Conservation (phyloP, 2,329 filamentous ascomycete genomes). For the Hypomyces rosellus region DNA sequence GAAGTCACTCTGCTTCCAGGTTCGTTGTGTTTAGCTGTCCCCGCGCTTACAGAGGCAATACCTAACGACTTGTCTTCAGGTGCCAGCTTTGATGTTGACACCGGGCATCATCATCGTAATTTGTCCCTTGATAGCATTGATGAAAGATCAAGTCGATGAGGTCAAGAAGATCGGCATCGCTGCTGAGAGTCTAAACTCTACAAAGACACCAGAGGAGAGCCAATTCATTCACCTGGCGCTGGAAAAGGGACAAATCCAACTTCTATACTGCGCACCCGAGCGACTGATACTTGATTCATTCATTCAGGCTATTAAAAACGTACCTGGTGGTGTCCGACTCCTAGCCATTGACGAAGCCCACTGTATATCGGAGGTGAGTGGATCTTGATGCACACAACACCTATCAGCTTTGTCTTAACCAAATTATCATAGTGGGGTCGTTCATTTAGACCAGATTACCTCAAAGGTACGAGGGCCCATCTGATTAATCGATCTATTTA, state of each 20-base stretch:
- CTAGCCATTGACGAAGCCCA: slow-evolving; percentile 54
- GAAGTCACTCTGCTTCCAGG: slow-evolving; percentile 46
- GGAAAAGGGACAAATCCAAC: slow-evolving; percentile 40
- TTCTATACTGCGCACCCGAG: slow-evolving; percentile 55
- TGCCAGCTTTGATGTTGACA: slow-evolving; percentile 40
- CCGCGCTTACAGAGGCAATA: neutral
- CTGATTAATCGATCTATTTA: neutral
- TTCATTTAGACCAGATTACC: slow-evolving; percentile 44
- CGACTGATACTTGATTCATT: slow-evolving; percentile 56
- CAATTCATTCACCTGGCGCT: slow-evolving; percentile 31
- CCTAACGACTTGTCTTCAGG: slow-evolving; percentile 22
- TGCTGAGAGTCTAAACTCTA: slow-evolving; percentile 51
- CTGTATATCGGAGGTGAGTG: slow-evolving; percentile 41
- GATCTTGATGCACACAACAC: slow-evolving; percentile 3
- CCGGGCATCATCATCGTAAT: slow-evolving; percentile 50
- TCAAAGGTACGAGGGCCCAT: slow-evolving; percentile 32
- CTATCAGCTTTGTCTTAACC: neutral
- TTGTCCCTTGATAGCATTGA: slow-evolving; percentile 50
- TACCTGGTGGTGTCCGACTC: slow-evolving; percentile 49
- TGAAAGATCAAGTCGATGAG: slow-evolving; percentile 56
- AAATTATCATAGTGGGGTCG: slow-evolving; percentile 36
- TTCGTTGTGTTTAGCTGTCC: slow-evolving; percentile 13
- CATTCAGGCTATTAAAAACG: slow-evolving; percentile 46
- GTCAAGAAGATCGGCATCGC: slow-evolving; percentile 42
- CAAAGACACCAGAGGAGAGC: slow-evolving; percentile 43